Evolutionary conservation across 768 basidiomycete genomes (phyloP).

Genomic region (Solioccasus polychromus): DNA sequence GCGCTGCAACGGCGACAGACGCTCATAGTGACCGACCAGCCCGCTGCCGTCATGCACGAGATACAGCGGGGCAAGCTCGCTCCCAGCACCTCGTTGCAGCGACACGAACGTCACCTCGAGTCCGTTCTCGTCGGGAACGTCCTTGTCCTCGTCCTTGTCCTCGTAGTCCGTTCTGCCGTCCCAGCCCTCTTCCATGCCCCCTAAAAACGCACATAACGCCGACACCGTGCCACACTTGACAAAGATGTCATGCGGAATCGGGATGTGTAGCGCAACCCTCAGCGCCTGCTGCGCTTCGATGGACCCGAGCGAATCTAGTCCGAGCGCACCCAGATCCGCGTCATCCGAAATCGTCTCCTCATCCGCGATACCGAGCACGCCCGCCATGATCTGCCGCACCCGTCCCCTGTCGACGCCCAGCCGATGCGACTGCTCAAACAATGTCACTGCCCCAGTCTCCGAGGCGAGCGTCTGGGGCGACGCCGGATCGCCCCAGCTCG

Average conservation of each 20-base stretch:
- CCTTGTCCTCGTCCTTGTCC: neutral
- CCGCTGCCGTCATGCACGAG: conserved; percentile 78
- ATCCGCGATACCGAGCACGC: conserved; percentile 38
- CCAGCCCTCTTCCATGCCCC: neutral
- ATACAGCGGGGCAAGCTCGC: conserved; percentile 44
- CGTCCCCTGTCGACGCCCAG: conserved; percentile 7
- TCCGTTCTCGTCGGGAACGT: neutral
- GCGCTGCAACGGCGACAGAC: conserved; percentile 45
- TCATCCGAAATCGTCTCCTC: conserved; percentile 41
- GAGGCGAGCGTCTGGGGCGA: conserved; percentile 42
- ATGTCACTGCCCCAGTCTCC: conserved; percentile 22
- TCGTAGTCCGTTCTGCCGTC: neutral
- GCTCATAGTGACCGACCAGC: conserved; percentile 47
- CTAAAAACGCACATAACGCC: conserved; percentile 16
- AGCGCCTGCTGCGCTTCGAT: conserved; percentile 58
- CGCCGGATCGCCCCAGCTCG: conserved; percentile 19
- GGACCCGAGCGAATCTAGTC: conserved; percentile 62
- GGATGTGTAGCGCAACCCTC: conserved; percentile 37
- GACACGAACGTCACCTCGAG: conserved; percentile 29
- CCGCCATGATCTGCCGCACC: conserved; percentile 41
- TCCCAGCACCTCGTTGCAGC: conserved; percentile 35
- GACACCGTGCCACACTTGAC: conserved; percentile 36
- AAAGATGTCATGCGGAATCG: conserved; percentile 47
- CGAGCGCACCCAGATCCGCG: conserved; percentile 46
- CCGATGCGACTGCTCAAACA: neutral